Base-by-base conservation (phyloP, 2,329 filamentous ascomycete genomes). In the Cladosporium sphaerospermum region DNA sequence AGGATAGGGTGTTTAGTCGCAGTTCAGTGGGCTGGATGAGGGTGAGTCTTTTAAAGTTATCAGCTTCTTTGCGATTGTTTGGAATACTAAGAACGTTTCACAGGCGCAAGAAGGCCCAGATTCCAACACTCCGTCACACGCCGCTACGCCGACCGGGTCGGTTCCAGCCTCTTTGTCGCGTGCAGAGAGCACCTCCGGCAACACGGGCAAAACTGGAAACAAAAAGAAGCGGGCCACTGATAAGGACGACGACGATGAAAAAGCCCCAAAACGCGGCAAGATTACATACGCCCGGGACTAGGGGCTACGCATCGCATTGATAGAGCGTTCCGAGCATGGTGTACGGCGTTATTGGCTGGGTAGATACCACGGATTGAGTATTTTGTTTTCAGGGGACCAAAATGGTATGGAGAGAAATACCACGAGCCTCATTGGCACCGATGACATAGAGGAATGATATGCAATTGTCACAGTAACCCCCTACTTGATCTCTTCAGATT, bases 1-100 rank as follows among this genome's bases (percentile, higher is more conserved):
- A 81, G 61, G 87, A 89, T 66, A 78, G 86, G 58, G 85, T 92
- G 52, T 92, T 92, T 69, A 64, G 61, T 18, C 56, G 63, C 45
- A 67, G 67, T 45, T 65, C 62, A 33, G 64, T 69, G 41, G 58
- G 62, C 10, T 70, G 67, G 67, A 67, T 69, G 60, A 64, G 60
- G 56, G 67, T 68, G 53, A 40, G 62, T 56, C n/a, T 18, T 23
- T 13, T 23, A 19, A 5, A 32, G 9, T 1, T 9, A 14, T n/a
- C 10, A 19, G 11, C 33, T 49, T 56, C 4, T 33, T 11, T n/a
- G 9, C 11, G 14, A 39, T 28, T 9, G 10, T 10, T 40, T 33
- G 3, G 13, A 19, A 9, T 54, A 34, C 48, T 18, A 31, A 42
- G 37, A 45, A 33, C 50, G 40, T 49, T 33, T 32, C 11, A 28